Percentiles rank a stretch among this genome's conserved stretches.
Evolutionary conservation across 2,329 filamentous ascomycete genomes (phyloP).

Genomic region (Neocucurbitaria cava): DNA sequence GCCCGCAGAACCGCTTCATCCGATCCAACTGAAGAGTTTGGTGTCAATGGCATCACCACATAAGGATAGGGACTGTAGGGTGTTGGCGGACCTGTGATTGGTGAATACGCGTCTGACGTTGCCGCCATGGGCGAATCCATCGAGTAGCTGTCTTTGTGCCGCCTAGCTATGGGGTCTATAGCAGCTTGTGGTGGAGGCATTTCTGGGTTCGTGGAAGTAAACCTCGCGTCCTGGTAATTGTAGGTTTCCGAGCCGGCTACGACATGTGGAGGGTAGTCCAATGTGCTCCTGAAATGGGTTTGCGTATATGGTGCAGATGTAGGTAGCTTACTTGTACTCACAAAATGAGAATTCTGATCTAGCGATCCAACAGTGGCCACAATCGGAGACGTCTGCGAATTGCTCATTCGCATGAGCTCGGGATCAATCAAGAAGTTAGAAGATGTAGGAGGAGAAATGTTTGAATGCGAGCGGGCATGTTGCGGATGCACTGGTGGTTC

Average conservation of each 20-base stretch:
- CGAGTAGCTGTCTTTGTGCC: conserved; percentile 35
- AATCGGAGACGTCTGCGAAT: conserved; percentile 21
- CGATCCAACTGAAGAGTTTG: conserved; percentile 48
- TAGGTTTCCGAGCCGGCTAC: conserved; percentile 22
- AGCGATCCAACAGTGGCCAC: conserved; percentile 14
- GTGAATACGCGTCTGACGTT: conserved; percentile 46
- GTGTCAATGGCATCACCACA: conserved; percentile 55
- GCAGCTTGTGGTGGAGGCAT: conserved; percentile 38
- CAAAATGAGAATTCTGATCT: conserved; percentile 23
- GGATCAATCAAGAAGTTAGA: conserved; percentile 36
- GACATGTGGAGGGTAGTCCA: conserved; percentile 34
- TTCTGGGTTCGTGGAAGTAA: conserved; percentile 22
- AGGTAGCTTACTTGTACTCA: conserved; percentile 7
- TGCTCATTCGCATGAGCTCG: conserved; percentile 27
- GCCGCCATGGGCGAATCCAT: conserved; percentile 32
- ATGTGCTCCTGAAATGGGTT: conserved; percentile 24
- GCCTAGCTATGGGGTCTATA: conserved; percentile 24
- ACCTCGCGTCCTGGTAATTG: conserved; percentile 18
- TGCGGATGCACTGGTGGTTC: conserved; percentile 21
- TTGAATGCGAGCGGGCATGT: conserved; percentile 35
- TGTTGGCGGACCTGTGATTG: conserved; percentile 46
- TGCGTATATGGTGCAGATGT: conserved; percentile 19
- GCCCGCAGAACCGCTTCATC: conserved; percentile 37
- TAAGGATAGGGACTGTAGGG: conserved; percentile 54
- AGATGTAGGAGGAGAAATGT: conserved; percentile 27